These are phyloP conservation scores for Saturnispora sekii DNA, from an alignment of 805 yeast genomes.

Conservation along the genomic window DNA sequence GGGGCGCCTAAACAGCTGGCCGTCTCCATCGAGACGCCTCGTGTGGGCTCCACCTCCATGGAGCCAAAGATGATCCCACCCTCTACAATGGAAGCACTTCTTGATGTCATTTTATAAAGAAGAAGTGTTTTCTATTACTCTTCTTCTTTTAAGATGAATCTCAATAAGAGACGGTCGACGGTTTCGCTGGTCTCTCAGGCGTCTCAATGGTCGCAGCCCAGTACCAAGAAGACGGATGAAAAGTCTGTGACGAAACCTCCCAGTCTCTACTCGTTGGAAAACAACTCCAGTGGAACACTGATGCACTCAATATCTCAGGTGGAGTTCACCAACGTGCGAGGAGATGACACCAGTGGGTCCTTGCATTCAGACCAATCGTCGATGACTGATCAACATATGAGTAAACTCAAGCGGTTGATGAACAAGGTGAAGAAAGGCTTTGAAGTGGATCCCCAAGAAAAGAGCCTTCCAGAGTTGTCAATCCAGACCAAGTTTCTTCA, in stretches of 20 bases:
- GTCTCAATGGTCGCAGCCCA: not conserved
- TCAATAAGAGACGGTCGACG: not conserved
- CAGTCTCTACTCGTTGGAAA: constrained; percentile 6
- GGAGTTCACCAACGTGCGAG: constrained; percentile 27
- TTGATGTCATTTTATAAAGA: not conserved
- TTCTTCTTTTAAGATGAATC: not conserved
- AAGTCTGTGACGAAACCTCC: too few relatives aligned
- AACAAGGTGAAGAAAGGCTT: constrained; percentile 15
- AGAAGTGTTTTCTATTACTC: not conserved
- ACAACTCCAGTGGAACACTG: constrained; percentile 17
- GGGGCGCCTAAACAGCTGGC: constrained; percentile 2
- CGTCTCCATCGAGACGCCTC: constrained; percentile 8
- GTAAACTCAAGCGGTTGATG: constrained; percentile 17
- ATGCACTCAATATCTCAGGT: constrained; percentile 16
- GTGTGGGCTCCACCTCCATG: constrained; percentile 8
- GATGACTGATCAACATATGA: not conserved
- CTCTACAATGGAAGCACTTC: constrained; percentile 5
- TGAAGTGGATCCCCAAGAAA: constrained; percentile 1
- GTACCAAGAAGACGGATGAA: too few relatives aligned
- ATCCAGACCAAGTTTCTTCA: constrained; percentile 5
- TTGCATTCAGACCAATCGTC: too few relatives aligned
- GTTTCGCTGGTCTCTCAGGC: not conserved
- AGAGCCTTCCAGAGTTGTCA: constrained; percentile 3
- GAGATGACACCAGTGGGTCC: constrained; percentile 6
- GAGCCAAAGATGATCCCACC: constrained; percentile 11